Evolutionary conservation across 2,329 filamentous ascomycete species (phyloP).

Genomic region (Phyllosticta citribraziliensis): DNA sequence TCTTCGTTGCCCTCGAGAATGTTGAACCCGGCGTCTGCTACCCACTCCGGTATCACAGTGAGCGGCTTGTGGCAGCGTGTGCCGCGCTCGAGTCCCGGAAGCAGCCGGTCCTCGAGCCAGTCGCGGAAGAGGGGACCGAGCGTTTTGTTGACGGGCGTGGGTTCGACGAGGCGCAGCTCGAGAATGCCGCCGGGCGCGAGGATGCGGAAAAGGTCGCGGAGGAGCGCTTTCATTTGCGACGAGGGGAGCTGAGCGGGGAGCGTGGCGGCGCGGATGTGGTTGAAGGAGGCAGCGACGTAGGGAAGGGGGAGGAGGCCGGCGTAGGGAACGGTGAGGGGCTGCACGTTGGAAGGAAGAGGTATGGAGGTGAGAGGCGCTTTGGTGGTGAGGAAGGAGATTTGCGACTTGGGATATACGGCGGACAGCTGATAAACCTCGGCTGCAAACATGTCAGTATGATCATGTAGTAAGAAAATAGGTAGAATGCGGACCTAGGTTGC

Average conservation of each 20-base stretch:
- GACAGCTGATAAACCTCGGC: slow-evolving; percentile 38
- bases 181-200: slow-evolving; percentile 47
- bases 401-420: slow-evolving; percentile 28
- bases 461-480: background rate
- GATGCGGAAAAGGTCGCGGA: slow-evolving; percentile 47
- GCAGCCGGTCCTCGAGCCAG: slow-evolving; percentile 54
- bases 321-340: slow-evolving; percentile 22
- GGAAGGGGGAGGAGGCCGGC: slow-evolving; percentile 42
- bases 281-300: slow-evolving; percentile 23
- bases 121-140: slow-evolving; percentile 47
- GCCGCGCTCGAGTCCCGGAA: slow-evolving; percentile 48
- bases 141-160: slow-evolving; percentile 46
- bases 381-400: slow-evolving; percentile 28
- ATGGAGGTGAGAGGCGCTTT: slow-evolving; percentile 20
- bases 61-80: slow-evolving; percentile 53
- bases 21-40: slow-evolving; percentile 44
- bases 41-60: slow-evolving; percentile 48
- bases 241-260: slow-evolving; percentile 49
- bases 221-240: slow-evolving; percentile 45
- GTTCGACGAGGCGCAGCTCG: slow-evolving; percentile 53
- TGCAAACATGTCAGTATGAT: slow-evolving; percentile 16
- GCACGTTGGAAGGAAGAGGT: slow-evolving; percentile 24
- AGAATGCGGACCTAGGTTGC: slow-evolving; percentile 20
- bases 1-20: slow-evolving; percentile 13
- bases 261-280: slow-evolving; percentile 34